phyloP scores from a whole-genome alignment of 495 filamentous ascomycete genomes.

The Hamigera avellanea region DNA sequence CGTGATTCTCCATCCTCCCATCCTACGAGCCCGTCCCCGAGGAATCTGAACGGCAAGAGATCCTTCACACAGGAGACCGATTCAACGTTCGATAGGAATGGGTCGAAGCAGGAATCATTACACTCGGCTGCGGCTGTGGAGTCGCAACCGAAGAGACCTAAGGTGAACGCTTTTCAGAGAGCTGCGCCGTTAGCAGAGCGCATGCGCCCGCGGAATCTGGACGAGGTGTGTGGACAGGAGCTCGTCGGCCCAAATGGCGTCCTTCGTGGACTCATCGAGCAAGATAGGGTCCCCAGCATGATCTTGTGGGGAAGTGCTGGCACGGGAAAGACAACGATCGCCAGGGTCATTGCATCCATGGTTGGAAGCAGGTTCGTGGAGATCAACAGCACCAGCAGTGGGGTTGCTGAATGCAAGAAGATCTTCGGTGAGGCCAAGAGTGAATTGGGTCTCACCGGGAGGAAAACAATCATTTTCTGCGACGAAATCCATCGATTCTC shows the following conservation, averaged over 20 bases:
- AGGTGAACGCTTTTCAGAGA: conserved; percentile 48
- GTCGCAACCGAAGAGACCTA: conserved; percentile 44
- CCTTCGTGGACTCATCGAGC: conserved; percentile 80
- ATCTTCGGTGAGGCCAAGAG: conserved; percentile 76
- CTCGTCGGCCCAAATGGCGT: conserved; percentile 77
- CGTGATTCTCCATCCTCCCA: conserved; percentile 7
- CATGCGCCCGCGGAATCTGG: conserved; percentile 75
- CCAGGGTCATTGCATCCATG: conserved; percentile 75
- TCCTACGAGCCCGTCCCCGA: conserved; percentile 13
- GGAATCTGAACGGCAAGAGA: conserved; percentile 24
- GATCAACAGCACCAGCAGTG: conserved; percentile 85
- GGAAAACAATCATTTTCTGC: conserved; percentile 94
- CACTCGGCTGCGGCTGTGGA: conserved; percentile 14
- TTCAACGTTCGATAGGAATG: conserved; percentile 8
- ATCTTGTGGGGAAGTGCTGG: conserved; percentile 88
- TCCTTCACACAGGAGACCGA: conserved; percentile 16
- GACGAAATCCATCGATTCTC: conserved; percentile 95
- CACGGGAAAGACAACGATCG: conserved; percentile 95
- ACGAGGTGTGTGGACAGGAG: conserved; percentile 86
- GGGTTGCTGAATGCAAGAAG: conserved; percentile 93
- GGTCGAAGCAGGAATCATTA: conserved; percentile 5
- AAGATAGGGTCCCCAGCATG: conserved; percentile 83
- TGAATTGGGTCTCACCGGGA: conserved; percentile 69
- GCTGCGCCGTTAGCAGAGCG: conserved; percentile 83
- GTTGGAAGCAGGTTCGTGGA: conserved; percentile 82